These are phyloP conservation scores for Aspergillus sclerotiicarbonarius DNA, from an alignment of 495 filamentous ascomycete species.

Conservation along the genomic window DNA sequence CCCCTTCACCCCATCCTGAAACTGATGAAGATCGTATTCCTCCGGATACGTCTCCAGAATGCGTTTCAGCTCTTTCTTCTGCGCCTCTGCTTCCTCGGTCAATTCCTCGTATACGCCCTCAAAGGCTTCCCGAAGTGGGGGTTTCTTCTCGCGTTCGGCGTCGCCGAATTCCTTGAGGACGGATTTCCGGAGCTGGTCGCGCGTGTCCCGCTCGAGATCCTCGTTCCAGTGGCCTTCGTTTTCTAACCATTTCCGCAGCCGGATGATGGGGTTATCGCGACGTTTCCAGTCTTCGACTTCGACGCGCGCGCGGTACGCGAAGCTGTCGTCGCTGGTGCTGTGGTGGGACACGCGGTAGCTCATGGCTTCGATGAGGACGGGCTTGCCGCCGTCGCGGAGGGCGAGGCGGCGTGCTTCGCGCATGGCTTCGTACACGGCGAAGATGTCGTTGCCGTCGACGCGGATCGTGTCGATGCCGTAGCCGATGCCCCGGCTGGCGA, in stretches of 20 bases:
- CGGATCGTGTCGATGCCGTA: constrained; percentile 97
- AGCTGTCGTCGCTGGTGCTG: constrained; percentile 96
- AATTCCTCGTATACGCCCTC: constrained; percentile 83
- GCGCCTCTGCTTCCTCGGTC: constrained; percentile 74
- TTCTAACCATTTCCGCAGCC: constrained; percentile 91
- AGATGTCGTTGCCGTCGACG: constrained; percentile 96
- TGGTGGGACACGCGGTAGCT: constrained; percentile 96
- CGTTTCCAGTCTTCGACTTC: constrained; percentile 99
- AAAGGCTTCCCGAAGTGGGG: constrained; percentile 74
- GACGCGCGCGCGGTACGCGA: constrained; percentile 88
- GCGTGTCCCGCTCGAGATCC: constrained; percentile 69
- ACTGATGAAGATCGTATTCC: constrained; percentile 84
- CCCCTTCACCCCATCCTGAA: constrained; percentile 72
- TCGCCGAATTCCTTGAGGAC: constrained; percentile 80
- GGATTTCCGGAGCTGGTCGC: constrained; percentile 64
- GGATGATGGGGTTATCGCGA: constrained; percentile 88
- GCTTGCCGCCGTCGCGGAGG: constrained; percentile 71
- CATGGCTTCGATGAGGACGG: constrained; percentile 93
- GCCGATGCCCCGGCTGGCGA: constrained; percentile 89
- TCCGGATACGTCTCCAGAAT: constrained; percentile 83
- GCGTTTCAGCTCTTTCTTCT: constrained; percentile 74
- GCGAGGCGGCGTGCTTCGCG: constrained; percentile 74
- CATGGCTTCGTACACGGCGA: constrained; percentile 85
- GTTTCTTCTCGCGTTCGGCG: constrained; percentile 89
- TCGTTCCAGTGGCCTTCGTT: constrained; percentile 79